Evolutionary conservation across 768 basidiomycete genomes (phyloP).

Genomic region (Psilocybe cubensis): DNA sequence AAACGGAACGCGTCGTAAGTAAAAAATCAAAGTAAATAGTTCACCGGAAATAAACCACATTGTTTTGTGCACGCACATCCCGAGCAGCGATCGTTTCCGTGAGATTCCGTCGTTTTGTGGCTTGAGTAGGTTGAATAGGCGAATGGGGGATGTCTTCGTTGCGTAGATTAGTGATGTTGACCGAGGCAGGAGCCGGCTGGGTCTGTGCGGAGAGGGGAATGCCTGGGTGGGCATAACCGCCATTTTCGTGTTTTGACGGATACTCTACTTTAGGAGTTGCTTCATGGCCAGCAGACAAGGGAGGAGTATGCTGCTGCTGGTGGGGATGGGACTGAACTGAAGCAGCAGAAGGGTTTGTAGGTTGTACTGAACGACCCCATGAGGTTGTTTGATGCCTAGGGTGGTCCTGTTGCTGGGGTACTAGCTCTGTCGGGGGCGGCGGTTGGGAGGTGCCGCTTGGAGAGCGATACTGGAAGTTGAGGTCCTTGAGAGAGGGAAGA

Average conservation of each 20-base stretch:
- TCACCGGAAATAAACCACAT: slow-evolving; percentile 4
- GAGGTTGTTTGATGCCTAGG: slow-evolving; percentile 8
- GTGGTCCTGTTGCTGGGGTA: slow-evolving; percentile 35
- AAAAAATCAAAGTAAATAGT: neutral
- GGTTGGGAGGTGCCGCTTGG: slow-evolving; percentile 16
- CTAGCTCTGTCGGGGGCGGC: slow-evolving; percentile 21
- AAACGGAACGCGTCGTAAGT: slow-evolving; percentile 14
- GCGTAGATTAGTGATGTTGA: slow-evolving; percentile 36
- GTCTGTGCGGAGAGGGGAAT: slow-evolving; percentile 49
- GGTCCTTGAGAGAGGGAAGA: slow-evolving; percentile 73
- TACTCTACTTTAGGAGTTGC: slow-evolving; percentile 41
- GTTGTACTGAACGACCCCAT: slow-evolving; percentile 14
- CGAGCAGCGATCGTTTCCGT: slow-evolving; percentile 42
- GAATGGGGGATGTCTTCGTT: slow-evolving; percentile 42
- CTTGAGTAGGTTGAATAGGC: slow-evolving; percentile 31
- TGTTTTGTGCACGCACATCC: slow-evolving; percentile 45
- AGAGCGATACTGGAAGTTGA: slow-evolving; percentile 55
- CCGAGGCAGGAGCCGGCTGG: slow-evolving; percentile 39
- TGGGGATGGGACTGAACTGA: slow-evolving; percentile 33
- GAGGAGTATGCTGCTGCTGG: slow-evolving; percentile 55
- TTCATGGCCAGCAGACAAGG: slow-evolving; percentile 49
- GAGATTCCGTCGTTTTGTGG: slow-evolving; percentile 47
- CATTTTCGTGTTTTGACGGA: slow-evolving; percentile 51
- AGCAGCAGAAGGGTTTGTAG: slow-evolving; percentile 19
- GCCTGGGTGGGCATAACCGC: slow-evolving; percentile 51